phyloP scores from a whole-genome alignment of 345 rosid genomes.

The Gossypium sturtianum region DNA sequence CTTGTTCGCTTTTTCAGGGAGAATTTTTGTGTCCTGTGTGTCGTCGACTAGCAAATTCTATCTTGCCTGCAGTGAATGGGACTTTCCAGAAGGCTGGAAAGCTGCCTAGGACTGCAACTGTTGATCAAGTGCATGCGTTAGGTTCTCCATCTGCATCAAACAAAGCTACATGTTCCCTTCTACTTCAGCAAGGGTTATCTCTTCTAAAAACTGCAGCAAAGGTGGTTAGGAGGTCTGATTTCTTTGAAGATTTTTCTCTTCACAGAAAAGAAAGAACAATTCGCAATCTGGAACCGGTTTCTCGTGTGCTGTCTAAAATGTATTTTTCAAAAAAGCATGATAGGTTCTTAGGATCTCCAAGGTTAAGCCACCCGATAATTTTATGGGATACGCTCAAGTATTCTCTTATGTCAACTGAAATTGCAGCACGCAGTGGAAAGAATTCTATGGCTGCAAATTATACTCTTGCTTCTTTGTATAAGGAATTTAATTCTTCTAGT shows the following conservation, averaged over 20 bases:
- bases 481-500: constrained; percentile 64
- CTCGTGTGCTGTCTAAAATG: constrained; percentile 46
- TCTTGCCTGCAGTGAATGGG: constrained; percentile 61
- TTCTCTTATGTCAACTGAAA: constrained; percentile 76
- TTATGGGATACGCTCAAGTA: constrained; percentile 92
- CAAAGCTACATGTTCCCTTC: constrained; percentile 30
- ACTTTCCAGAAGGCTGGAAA: constrained; percentile 39
- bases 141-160: constrained; percentile 21
- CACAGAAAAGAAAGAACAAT: constrained; percentile 35
- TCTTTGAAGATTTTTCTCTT: constrained; percentile 36
- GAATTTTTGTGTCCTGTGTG: constrained; percentile 97
- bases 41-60: constrained; percentile 80
- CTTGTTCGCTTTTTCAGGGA: constrained; percentile 49
- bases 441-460: constrained; percentile 44
- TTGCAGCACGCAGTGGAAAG: constrained; percentile 65
- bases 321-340: constrained; percentile 44
- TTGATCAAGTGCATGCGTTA: constrained; percentile 11
- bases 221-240: constrained; percentile 42
- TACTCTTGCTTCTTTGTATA: constrained; percentile 44
- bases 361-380: constrained; percentile 47
- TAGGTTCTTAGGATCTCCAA: constrained; percentile 31
- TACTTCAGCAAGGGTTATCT: constrained; percentile 54
- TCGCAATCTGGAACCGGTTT: constrained; percentile 48
- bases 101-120: constrained; percentile 37
- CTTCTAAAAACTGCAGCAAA: constrained; percentile 60